These are phyloP conservation scores for Citrus medica DNA, from an alignment of 345 rosid genomes.

Conservation along the genomic window DNA sequence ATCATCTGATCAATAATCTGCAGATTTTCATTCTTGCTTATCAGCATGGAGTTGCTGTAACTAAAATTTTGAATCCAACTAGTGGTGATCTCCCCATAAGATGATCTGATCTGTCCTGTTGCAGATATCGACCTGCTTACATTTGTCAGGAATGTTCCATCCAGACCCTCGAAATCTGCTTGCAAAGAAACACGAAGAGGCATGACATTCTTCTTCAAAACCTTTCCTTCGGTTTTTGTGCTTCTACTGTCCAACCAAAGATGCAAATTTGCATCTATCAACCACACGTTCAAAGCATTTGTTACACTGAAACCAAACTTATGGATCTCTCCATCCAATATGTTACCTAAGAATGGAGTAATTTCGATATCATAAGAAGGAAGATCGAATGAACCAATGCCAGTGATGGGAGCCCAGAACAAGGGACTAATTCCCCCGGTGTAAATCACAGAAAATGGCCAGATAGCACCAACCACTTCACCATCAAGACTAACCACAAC, in stretches of 20 bases:
- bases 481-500: constrained; percentile 72
- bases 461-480: constrained; percentile 56
- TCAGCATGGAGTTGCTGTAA: constrained; percentile 51
- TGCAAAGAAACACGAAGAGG: constrained; percentile 38
- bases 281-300: constrained; percentile 87
- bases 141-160: constrained; percentile 55
- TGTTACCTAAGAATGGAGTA: constrained; percentile 56
- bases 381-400: constrained; percentile 72
- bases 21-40: constrained; percentile 46
- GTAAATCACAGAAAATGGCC: constrained; percentile 86
- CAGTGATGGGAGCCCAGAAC: constrained; percentile 78
- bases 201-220: constrained; percentile 34
- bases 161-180: constrained; percentile 43
- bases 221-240: constrained; percentile 50
- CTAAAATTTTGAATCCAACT: constrained; percentile 41
- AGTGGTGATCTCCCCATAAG: constrained; percentile 57
- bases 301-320: constrained; percentile 62
- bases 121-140: constrained; percentile 53
- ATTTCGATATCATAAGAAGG: constrained; percentile 83
- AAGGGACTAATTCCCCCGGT: constrained; percentile 87
- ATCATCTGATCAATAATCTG: constrained; percentile 67
- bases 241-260: constrained; percentile 70
- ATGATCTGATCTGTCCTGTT: constrained; percentile 64
- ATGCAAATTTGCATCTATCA: constrained; percentile 81
- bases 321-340: constrained; percentile 68